Conservation (phyloP, 805 yeast genomes). For the Teunomyces stri region DNA sequence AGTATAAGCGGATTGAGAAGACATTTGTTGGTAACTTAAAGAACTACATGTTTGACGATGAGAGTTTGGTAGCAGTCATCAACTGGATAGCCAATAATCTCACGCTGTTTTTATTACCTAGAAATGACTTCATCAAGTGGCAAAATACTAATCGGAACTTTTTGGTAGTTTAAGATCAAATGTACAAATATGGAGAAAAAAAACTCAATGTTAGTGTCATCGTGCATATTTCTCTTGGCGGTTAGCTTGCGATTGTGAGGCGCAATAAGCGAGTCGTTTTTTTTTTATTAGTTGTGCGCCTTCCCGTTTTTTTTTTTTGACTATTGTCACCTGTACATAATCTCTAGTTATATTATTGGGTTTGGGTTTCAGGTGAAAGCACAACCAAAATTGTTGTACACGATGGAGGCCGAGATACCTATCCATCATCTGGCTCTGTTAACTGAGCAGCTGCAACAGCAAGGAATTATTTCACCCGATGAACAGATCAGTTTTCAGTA, state of each 20-base stretch:
- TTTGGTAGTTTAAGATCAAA: not conserved
- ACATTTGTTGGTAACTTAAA: slow-evolving; percentile 24
- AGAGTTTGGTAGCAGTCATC: slow-evolving; percentile 23
- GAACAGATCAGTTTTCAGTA: slow-evolving; percentile 33
- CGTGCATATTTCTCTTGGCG: not conserved
- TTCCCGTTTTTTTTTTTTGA: not conserved
- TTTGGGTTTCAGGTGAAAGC: not conserved
- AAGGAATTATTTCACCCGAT: not conserved
- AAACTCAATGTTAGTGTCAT: not conserved
- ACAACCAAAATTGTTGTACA: not conserved
- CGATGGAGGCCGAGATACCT: not conserved
- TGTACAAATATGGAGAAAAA: not conserved
- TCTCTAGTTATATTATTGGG: not conserved
- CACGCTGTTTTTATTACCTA: slow-evolving; percentile 14
- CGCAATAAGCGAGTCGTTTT: not conserved
- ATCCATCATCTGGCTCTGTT: not conserved
- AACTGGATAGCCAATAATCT: slow-evolving; percentile 33
- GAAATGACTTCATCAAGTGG: slow-evolving; percentile 5
- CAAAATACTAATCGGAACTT: not conserved
- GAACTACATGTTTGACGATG: slow-evolving; percentile 12
- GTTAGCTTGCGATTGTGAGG: not conserved
- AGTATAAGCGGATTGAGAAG: slow-evolving; percentile 26
- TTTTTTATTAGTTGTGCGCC: not conserved
- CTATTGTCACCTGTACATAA: not conserved
- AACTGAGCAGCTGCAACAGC: not conserved